phyloP scores from a whole-genome alignment of 2,329 filamentous ascomycete species.

The Colletotrichum sp. region DNA sequence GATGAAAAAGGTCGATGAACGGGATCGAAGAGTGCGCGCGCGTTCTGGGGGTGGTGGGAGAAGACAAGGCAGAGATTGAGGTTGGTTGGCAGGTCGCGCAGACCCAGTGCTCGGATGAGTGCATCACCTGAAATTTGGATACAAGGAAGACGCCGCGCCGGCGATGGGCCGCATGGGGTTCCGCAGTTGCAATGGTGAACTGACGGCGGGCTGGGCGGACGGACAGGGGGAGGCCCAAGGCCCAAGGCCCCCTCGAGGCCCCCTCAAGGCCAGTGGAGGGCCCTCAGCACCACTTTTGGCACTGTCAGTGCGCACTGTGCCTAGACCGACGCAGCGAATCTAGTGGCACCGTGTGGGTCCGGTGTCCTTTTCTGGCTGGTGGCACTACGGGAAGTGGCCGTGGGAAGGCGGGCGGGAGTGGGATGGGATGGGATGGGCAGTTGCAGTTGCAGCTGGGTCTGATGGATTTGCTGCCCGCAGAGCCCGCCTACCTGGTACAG shows the following conservation, averaged over 20 bases:
- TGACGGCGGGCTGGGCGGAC: neutral
- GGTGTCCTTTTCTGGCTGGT: neutral
- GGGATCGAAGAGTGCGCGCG: neutral
- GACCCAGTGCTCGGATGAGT: neutral
- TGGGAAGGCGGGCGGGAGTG: neutral
- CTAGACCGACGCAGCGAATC: too few species aligned
- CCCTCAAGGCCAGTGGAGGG: neutral
- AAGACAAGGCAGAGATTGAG: neutral
- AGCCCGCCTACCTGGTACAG: neutral
- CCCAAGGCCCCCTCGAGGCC: neutral
- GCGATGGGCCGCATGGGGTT: neutral
- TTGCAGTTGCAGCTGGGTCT: neutral
- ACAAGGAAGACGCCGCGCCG: constrained; percentile 7
- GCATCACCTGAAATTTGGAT: constrained; percentile 6
- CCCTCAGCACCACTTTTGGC: neutral
- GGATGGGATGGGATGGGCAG: neutral
- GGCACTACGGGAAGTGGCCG: neutral
- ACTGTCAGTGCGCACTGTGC: neutral
- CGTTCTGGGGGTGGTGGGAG: neutral
- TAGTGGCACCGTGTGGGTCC: neutral
- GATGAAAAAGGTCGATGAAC: neutral
- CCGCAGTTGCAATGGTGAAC: neutral
- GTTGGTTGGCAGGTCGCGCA: neutral
- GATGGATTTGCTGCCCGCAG: neutral
- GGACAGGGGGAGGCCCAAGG: neutral